Base-by-base conservation (phyloP, 2,329 filamentous ascomycete species). In the Exophiala viscosa region DNA sequence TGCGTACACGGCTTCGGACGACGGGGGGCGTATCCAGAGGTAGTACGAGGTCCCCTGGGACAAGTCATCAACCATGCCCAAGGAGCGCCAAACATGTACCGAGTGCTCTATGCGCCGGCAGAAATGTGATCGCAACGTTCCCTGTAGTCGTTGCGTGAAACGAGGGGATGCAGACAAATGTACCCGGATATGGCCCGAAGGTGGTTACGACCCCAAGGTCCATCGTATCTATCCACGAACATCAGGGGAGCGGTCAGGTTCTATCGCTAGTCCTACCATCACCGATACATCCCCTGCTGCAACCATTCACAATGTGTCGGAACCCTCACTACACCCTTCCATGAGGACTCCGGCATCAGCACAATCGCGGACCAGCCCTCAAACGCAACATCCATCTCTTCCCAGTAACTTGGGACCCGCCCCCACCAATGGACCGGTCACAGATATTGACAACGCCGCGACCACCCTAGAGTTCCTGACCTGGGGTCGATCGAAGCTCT, bases 381-480 rank as follows among this genome's bases (percentile, higher is more conserved):
- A 45, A 15, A 40, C 23, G 14, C 51, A 15, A 32, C 31, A 42
- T 13, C 13, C 34, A 36, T 14, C 23, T 5, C 41, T 50, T 42
- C 44, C 45, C 20, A 45, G 28, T 50, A 54, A 44, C 35, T 31
- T 47, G 15, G 34, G 33, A 5, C 11, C 20, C 8, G 31, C 34
- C 10, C 35, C 47, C 20, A 31, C 34, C 28, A 55, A 48, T 43
- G 33, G 43, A 10, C 20, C 50, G 15, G 40, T 40, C 6, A 20
- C 33, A 10, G 52, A 50, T 38, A 35, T 48, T 33, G 52, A 59
- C 31, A 55, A 54, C 44, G 49, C 54, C 35, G 50, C 54, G 11
- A 49, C 46, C 15, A 72, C 76, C 2, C 66, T 77, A 0, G 74
- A 77, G 49, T 77, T 76, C 41, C 65, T 76, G 2, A 73, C 74